Evolutionary conservation across 1,284 basidiomycete species (phyloP).

Genomic region (Fomitopsis pinicola): DNA sequence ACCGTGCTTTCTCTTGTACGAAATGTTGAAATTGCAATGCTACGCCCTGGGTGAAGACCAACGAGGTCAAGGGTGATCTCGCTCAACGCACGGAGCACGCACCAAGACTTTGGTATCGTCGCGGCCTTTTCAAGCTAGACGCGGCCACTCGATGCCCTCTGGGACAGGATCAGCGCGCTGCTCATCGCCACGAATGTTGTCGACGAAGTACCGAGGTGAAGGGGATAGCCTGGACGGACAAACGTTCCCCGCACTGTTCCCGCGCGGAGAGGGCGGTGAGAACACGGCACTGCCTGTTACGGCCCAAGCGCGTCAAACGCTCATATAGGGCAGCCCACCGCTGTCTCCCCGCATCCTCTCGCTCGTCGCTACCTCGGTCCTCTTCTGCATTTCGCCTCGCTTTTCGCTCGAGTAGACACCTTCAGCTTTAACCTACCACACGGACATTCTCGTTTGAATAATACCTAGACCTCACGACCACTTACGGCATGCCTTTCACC

Average conservation of each 20-base stretch:
- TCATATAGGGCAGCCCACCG: not conserved
- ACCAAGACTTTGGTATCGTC: not conserved
- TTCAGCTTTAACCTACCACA: not conserved
- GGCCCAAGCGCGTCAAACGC: not conserved
- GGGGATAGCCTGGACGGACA: not conserved
- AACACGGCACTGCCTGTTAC: not conserved
- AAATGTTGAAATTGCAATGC: no score
- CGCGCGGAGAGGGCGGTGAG: not conserved
- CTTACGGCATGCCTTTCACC: conserved; percentile 45
- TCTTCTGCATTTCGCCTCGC: not conserved
- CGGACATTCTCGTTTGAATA: not conserved
- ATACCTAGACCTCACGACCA: not conserved
- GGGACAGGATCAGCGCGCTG: not conserved
- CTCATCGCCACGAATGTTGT: not conserved
- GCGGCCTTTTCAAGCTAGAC: not conserved
- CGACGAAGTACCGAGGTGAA: not conserved
- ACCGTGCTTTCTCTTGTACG: no score
- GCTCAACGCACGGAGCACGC: not conserved
- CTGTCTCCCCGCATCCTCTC: not conserved
- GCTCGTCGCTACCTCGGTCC: not conserved
- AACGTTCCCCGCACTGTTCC: not conserved
- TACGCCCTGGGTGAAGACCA: no score
- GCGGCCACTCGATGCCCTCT: not conserved
- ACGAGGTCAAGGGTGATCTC: not conserved
- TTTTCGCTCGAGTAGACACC: not conserved